phyloP scores from a whole-genome alignment of 202 grass and related monocot species.

The Brachypodium distachyon region DNA sequence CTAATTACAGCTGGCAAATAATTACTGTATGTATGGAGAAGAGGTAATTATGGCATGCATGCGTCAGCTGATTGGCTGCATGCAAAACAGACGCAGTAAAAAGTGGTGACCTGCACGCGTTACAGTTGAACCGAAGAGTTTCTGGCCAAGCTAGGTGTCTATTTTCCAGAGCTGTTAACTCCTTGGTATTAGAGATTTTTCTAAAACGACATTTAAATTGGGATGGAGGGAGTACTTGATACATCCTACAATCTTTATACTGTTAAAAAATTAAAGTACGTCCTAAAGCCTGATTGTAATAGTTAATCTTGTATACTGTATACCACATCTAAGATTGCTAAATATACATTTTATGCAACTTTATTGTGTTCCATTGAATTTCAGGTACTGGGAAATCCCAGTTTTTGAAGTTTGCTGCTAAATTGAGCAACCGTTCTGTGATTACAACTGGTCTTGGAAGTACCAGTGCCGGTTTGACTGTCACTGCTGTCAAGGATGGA shows the following conservation, averaged over 20 bases:
- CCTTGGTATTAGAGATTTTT: too few relatives aligned
- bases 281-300: not conserved
- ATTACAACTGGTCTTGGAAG: slow-evolving; percentile 90
- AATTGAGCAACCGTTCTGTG: slow-evolving; percentile 85
- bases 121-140: too few relatives aligned
- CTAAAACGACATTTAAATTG: too few relatives aligned
- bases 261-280: not conserved
- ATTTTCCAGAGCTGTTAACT: too few relatives aligned
- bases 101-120: too few relatives aligned
- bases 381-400: slow-evolving; percentile 93
- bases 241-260: not conserved
- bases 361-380: slow-evolving; percentile 16
- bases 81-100: too few relatives aligned
- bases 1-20: too few relatives aligned
- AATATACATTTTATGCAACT: not conserved
- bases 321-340: not conserved
- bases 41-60: too few relatives aligned
- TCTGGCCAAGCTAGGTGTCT: too few relatives aligned
- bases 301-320: not conserved
- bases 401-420: slow-evolving; percentile 93
- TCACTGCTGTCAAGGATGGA: slow-evolving; percentile 96
- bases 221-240: too few relatives aligned
- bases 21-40: too few relatives aligned
- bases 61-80: too few relatives aligned
- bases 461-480: slow-evolving; percentile 91